Conservation (phyloP, 2,329 filamentous ascomycete genomes). For the Aureobasidium subglaciale region DNA sequence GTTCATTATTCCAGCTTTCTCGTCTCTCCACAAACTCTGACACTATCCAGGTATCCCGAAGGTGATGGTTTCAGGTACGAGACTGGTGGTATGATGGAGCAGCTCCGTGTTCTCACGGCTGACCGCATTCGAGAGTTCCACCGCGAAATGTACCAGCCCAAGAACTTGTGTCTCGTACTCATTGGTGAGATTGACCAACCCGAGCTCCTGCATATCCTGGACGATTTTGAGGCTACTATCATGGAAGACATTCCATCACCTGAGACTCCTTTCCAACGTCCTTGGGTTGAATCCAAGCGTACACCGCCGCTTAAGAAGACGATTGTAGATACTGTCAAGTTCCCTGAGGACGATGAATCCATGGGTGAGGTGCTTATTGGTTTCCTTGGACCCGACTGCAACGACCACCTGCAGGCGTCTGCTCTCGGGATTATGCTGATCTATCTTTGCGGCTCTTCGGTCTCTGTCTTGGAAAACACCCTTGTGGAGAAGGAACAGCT, state of each 20-base stretch:
- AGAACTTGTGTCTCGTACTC: constrained; percentile 84
- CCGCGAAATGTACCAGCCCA: constrained; percentile 94
- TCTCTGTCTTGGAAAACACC: constrained; percentile 82
- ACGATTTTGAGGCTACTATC: constrained; percentile 83
- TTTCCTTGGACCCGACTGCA: constrained; percentile 80
- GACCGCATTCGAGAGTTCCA: constrained; percentile 94
- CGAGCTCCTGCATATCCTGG: constrained; percentile 71
- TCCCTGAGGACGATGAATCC: constrained; percentile 94
- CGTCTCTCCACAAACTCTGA: neutral
- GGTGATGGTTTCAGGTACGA: constrained; percentile 92
- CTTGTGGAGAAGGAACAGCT: constrained; percentile 91
- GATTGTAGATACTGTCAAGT: constrained; percentile 71
- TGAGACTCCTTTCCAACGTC: constrained; percentile 70
- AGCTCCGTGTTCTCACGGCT: constrained; percentile 74
- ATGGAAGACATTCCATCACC: constrained; percentile 70
- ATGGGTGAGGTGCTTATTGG: constrained; percentile 79
- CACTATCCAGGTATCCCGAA: constrained; percentile 58
- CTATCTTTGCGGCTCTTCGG: constrained; percentile 88
- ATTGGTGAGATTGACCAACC: constrained; percentile 86
- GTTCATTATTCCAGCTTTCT: neutral
- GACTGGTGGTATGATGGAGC: constrained; percentile 95
- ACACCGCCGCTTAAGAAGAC: constrained; percentile 67
- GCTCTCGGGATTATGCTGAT: constrained; percentile 74
- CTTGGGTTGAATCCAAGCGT: constrained; percentile 84
- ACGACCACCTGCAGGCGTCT: constrained; percentile 51